Conservation (phyloP, 2,329 filamentous ascomycete genomes). For the Phaeosphaeriaceae sp. region DNA sequence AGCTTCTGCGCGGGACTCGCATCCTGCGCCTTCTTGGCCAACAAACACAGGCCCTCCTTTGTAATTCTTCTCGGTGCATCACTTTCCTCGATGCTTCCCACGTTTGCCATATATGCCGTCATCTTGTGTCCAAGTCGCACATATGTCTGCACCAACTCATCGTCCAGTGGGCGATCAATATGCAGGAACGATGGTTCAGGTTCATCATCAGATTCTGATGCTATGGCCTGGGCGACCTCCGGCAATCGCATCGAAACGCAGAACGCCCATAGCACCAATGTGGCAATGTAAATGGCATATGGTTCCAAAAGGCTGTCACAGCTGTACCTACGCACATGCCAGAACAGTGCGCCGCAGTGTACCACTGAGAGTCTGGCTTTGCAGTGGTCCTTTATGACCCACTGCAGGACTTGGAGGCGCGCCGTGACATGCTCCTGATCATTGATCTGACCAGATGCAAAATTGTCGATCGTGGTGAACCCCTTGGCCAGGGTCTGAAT, state of each 20-base stretch:
- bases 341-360: slow-evolving; percentile 61
- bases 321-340: slow-evolving; percentile 60
- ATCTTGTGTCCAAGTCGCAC: slow-evolving; percentile 59
- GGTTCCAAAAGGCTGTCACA: slow-evolving; percentile 59
- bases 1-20: background rate
- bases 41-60: slow-evolving; percentile 10
- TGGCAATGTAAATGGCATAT: slow-evolving; percentile 54
- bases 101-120: slow-evolving; percentile 59
- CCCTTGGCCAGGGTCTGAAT: slow-evolving; percentile 40
- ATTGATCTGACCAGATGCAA: slow-evolving; percentile 43
- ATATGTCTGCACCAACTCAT: slow-evolving; percentile 65
- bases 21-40: background rate
- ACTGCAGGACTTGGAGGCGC: slow-evolving; percentile 47
- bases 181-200: slow-evolving; percentile 56
- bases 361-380: slow-evolving; percentile 65
- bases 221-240: slow-evolving; percentile 14
- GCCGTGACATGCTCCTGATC: background rate
- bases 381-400: slow-evolving; percentile 60
- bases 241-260: slow-evolving; percentile 25
- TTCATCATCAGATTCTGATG: slow-evolving; percentile 4
- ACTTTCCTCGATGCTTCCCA: slow-evolving; percentile 57
- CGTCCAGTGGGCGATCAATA: slow-evolving; percentile 63
- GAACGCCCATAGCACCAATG: slow-evolving; percentile 59
- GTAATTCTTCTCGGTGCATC: slow-evolving; percentile 13
- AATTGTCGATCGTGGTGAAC: slow-evolving; percentile 23